These are phyloP conservation scores for Serendipita vermifera DNA, from an alignment of 768 basidiomycete genomes.

Conservation along the genomic window DNA sequence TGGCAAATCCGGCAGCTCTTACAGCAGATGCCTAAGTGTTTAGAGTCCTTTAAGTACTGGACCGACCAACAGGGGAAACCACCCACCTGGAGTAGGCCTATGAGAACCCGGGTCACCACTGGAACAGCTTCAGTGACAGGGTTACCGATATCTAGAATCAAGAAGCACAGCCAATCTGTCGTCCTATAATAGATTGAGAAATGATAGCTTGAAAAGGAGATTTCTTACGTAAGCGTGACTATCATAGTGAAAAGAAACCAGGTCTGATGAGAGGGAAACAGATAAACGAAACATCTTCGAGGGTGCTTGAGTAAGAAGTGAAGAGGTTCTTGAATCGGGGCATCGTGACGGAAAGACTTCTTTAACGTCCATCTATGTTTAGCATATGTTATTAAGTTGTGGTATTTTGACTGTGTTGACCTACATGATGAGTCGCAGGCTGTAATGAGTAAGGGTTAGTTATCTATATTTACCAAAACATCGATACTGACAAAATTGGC, in stretches of 20 bases:
- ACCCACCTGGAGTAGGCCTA: conserved; percentile 70
- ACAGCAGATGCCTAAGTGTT: conserved; percentile 31
- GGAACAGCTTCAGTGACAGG: conserved; percentile 55
- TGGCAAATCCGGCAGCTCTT: conserved; percentile 74
- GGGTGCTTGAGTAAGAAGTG: conserved; percentile 93
- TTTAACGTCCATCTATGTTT: conserved; percentile 53
- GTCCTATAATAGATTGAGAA: conserved; percentile 28
- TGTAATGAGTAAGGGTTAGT: conserved; percentile 21
- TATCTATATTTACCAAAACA: too few relatives aligned
- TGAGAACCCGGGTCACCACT: conserved; percentile 50
- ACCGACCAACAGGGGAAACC: conserved; percentile 27
- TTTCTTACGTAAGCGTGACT: conserved; percentile 51
- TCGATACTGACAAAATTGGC: conserved; percentile 82
- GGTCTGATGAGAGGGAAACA: conserved; percentile 88
- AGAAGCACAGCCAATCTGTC: conserved; percentile 82
- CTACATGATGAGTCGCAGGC: conserved; percentile 74
- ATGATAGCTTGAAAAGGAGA: background rate
- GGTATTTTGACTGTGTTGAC: conserved; percentile 19
- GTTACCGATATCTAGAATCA: conserved; percentile 79
- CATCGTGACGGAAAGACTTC: conserved; percentile 44
- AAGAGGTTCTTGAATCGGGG: conserved; percentile 61
- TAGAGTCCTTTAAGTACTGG: background rate
- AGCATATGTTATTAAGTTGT: too few relatives aligned
- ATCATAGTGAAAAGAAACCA: conserved; percentile 75
- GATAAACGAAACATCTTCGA: conserved; percentile 74